Evolutionary conservation across 2,329 filamentous ascomycete species (phyloP).

Genomic region (Seiridium cupressi): DNA sequence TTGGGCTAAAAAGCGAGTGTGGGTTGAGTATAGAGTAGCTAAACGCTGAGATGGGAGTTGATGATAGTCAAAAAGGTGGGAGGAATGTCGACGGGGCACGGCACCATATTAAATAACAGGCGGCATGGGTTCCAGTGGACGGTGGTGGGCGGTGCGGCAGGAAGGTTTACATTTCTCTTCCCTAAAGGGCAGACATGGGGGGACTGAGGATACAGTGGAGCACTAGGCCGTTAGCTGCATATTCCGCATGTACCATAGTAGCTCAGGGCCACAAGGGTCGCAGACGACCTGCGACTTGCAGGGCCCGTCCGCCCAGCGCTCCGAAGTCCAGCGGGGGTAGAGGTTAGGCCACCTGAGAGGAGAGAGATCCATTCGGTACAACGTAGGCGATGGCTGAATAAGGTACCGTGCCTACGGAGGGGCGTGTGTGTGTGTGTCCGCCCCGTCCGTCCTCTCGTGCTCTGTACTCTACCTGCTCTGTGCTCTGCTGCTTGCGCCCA

Average conservation of each 20-base stretch:
- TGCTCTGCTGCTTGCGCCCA: too few species aligned
- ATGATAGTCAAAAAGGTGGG: conserved; percentile 30
- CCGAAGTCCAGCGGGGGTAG: neutral
- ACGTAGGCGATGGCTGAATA: too few species aligned
- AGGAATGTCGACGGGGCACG: conserved; percentile 26
- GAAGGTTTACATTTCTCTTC: conserved; percentile 3
- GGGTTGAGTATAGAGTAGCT: conserved; percentile 38
- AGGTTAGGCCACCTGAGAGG: too few species aligned
- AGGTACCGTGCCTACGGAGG: too few species aligned
- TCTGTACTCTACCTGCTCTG: too few species aligned
- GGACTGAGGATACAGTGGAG: conserved; percentile 1
- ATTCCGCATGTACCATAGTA: neutral
- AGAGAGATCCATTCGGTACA: too few species aligned
- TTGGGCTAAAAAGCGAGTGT: conserved; percentile 49
- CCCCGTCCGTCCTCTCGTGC: too few species aligned
- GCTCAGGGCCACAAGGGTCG: neutral
- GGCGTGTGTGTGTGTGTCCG: too few species aligned
- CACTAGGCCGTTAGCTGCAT: conserved; percentile 1
- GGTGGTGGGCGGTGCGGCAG: conserved; percentile 7
- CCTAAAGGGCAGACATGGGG: conserved; percentile 5
- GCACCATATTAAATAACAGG: conserved; percentile 5
- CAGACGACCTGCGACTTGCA: neutral
- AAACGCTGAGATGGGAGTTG: conserved; percentile 30
- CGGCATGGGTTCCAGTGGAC: neutral
- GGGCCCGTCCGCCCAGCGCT: neutral